A percentile compares a stretch with the other conserved stretches of the same genome.
Conservation (phyloP, 192 early-diverging fungal species). For the Powellomyces hirtus region DNA sequence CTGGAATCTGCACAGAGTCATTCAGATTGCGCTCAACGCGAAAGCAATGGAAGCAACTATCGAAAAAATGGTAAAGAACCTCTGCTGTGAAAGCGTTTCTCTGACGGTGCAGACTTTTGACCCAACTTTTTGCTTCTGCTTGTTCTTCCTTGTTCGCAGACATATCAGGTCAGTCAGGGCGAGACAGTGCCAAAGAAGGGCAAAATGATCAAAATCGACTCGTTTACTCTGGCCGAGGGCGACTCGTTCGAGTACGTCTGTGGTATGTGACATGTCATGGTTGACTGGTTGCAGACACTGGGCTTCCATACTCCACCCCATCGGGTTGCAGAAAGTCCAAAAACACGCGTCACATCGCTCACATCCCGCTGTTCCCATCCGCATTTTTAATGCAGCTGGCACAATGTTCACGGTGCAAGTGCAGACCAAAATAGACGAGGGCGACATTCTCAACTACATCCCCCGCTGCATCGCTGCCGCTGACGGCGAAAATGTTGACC, state of each 20-base stretch:
- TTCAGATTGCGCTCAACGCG: constrained; percentile 5
- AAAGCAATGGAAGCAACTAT: neutral
- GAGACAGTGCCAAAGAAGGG: constrained; percentile 13
- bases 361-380: neutral
- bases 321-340: neutral
- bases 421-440: neutral
- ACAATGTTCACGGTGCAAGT: neutral
- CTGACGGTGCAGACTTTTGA: neutral
- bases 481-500: neutral
- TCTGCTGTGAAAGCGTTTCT: too few relatives aligned
- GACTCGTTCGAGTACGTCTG: constrained; percentile 4
- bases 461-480: constrained; percentile 4
- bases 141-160: neutral
- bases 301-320: neutral
- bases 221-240: neutral
- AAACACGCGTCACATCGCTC: neutral
- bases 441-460: constrained; percentile 1
- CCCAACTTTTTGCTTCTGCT: neutral
- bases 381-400: neutral
- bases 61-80: neutral
- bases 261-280: neutral
- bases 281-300: neutral
- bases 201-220: constrained; percentile 12
- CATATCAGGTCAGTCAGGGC: neutral
- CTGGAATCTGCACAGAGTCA: constrained; percentile 20